Conservation (phyloP, 1,139 yeast genomes). For the Pichia sp. region DNA sequence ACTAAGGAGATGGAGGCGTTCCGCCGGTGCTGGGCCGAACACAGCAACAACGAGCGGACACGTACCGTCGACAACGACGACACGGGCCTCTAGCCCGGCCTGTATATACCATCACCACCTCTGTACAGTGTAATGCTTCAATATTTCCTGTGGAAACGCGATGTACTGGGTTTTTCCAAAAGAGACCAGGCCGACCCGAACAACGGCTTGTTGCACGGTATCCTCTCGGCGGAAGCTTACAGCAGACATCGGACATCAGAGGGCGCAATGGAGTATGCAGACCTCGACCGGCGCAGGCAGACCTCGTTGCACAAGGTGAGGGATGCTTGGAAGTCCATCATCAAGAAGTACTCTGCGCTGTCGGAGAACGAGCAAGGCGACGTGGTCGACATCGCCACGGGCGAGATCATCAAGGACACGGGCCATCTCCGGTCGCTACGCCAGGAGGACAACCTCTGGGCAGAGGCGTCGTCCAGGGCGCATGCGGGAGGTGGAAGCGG, state of each 20-base stretch:
- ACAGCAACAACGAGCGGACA: constrained; percentile 55
- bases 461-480: not conserved
- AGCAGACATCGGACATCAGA: no score
- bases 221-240: no score
- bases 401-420: constrained; percentile 53
- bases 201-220: no score
- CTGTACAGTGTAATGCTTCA: no score
- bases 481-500: no score
- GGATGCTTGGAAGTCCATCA: constrained; percentile 48
- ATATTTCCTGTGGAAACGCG: no score
- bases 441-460: constrained; percentile 8
- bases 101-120: not conserved
- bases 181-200: no score
- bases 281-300: constrained; percentile 1
- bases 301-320: constrained; percentile 22
- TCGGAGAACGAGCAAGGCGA: constrained; percentile 56
- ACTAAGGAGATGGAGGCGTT: constrained; percentile 62
- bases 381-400: constrained; percentile 58
- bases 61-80: constrained; percentile 41
- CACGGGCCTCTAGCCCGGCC: no score
- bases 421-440: constrained; percentile 52
- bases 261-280: not conserved
- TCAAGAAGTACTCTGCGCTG: constrained; percentile 49
- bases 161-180: no score
- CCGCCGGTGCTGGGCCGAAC: constrained; percentile 60